Evolutionary conservation across 352 stramenopile species (phyloP), one percentile per base, ranked within the genome.

Genomic region (Elongisporangium anandrum): DNA sequence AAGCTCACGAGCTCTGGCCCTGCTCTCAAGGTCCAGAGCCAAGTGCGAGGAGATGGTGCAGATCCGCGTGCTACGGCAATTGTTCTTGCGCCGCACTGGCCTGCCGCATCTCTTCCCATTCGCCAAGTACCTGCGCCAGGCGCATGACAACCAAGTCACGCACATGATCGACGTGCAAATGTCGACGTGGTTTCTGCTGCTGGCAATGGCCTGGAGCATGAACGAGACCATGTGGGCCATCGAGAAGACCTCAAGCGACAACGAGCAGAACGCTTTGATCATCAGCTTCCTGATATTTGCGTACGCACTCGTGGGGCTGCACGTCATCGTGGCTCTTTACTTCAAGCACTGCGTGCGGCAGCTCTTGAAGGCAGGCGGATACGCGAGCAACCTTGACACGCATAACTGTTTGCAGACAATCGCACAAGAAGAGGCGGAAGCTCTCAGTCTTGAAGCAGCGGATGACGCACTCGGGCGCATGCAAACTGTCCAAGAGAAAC

Each of bases 101-200:
- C 60, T 87, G 0, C 77, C 77, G 0, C 67, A 85, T 53, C 66
- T 87, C 8, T 82, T 82, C 22, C 79, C 83, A 10, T 92, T 88
- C 60, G 75, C 75, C 60, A 92, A 92, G 63, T 92, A 92, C 61
- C 49, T 92, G 8, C 72, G 77, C 51, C 77, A 85, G 9, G 80
- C 77, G 3, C 83, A 90, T 65, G 81, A 86, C 15, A 88, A 81
- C 62, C 79, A 93, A 60, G 89, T 93, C 56, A 85, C 72, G 16
- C 73, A 93, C 60, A 83, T 93, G 72, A 88, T 93, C 41, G 81
- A 93, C 20, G 79, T 93, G 5, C 63, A 90, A 39, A 72, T 87
- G 17, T 81, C 76, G 6, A 88, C 77, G 65, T 93, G 77, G 79
- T 45, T 87, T 4, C 41, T 89, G 5, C 61, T 89, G 13, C 58